Evolutionary conservation across 1,139 yeast genomes (phyloP).

Genomic region (Geotrichum restrictum): DNA sequence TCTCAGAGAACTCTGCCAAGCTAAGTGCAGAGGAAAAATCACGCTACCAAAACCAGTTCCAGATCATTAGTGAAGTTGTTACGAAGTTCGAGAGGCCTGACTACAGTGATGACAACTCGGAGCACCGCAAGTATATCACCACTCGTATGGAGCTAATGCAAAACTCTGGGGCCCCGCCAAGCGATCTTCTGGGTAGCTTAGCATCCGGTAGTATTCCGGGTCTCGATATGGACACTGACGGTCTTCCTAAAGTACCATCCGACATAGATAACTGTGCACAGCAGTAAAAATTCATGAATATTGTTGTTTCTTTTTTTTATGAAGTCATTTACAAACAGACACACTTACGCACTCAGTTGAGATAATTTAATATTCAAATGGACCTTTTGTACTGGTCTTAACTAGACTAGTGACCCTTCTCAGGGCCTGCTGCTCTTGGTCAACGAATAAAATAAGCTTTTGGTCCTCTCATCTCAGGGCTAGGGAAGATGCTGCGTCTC

Average conservation of each 20-base stretch:
- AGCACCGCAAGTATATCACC: conserved; percentile 52
- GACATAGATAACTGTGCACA: conserved; percentile 18
- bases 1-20: conserved; percentile 47
- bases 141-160: conserved; percentile 54
- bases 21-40: conserved; percentile 34
- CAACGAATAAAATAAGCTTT: no score
- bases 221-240: conserved; percentile 37
- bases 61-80: conserved; percentile 47
- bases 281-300: conserved; percentile 8
- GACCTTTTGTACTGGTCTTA: no score
- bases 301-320: not conserved
- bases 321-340: not conserved
- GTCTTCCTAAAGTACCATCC: conserved; percentile 16
- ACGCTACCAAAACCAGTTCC: conserved; percentile 38
- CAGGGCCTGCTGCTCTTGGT: no score
- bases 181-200: conserved; percentile 67
- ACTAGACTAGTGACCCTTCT: no score
- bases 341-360: no score
- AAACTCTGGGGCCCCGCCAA: conserved; percentile 79
- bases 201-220: conserved; percentile 55
- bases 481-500: not conserved
- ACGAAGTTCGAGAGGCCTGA: conserved; percentile 53
- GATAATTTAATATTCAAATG: no score
- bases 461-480: not conserved
- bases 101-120: conserved; percentile 52